These are phyloP conservation scores for Pleurotus sapidus DNA, from an alignment of 768 basidiomycete genomes.

Conservation along the genomic window DNA sequence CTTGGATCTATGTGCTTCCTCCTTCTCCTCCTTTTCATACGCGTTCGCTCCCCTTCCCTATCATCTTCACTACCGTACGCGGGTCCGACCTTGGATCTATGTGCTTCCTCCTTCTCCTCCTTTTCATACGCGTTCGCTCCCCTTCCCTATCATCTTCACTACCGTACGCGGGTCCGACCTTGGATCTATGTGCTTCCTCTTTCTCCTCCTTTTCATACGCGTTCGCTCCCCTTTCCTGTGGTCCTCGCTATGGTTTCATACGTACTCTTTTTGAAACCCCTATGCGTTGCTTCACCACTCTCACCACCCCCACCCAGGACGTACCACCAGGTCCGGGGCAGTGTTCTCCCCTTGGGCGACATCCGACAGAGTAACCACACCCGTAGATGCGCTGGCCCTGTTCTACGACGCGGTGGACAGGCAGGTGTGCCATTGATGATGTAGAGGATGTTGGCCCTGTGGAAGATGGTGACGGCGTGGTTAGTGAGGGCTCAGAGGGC, in stretches of 20 bases:
- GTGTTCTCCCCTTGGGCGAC: background rate
- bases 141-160: background rate
- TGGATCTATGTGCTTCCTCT: background rate
- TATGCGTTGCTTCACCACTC: background rate
- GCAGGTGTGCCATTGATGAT: background rate
- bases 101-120: background rate
- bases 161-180: background rate
- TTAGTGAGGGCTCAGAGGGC: too few relatives aligned
- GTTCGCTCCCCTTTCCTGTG: too few relatives aligned
- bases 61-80: background rate
- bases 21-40: too few relatives aligned
- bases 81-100: constrained; percentile 3
- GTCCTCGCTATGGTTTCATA: background rate
- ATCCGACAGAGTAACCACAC: background rate
- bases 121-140: background rate
- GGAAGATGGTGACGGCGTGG: too few relatives aligned
- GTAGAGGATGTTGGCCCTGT: background rate
- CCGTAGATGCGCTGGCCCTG: background rate
- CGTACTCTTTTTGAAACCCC: background rate
- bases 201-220: background rate
- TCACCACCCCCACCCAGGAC: background rate
- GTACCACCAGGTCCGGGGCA: background rate
- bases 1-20: too few relatives aligned
- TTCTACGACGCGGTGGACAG: background rate
- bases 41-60: too few relatives aligned